Percentiles rank a stretch among this genome's conserved stretches.
Evolutionary conservation across 2,329 filamentous ascomycete genomes (phyloP).

Genomic region (Waltergamsia citrina): DNA sequence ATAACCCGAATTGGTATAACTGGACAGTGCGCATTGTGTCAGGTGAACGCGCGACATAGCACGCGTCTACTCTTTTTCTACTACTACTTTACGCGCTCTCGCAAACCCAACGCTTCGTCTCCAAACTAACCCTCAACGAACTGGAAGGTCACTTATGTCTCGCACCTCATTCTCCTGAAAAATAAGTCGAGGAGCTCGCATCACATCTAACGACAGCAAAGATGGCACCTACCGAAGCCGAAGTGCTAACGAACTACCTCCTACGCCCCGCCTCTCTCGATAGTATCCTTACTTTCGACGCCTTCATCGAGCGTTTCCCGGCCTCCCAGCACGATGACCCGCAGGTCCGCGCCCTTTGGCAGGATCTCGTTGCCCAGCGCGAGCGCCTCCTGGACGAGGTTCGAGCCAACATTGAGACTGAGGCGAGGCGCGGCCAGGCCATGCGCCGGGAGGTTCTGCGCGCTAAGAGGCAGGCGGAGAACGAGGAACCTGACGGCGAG

Average conservation of each 20-base stretch:
- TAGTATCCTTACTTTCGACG: slow-evolving; percentile 60
- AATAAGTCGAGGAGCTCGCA: too few species aligned
- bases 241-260: slow-evolving; percentile 70
- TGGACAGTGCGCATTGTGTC: too few species aligned
- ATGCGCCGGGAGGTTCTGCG: slow-evolving; percentile 49
- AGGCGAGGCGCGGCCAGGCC: slow-evolving; percentile 50
- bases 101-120: too few species aligned
- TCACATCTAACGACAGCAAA: slow-evolving; percentile 12
- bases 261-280: slow-evolving; percentile 67
- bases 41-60: too few species aligned
- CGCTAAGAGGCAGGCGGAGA: slow-evolving; percentile 41
- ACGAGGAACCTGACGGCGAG: slow-evolving; percentile 52
- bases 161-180: too few species aligned
- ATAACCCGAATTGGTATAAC: too few species aligned
- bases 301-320: slow-evolving; percentile 73
- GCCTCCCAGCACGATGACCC: slow-evolving; percentile 54
- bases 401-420: slow-evolving; percentile 52
- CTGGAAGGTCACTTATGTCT: too few species aligned
- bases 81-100: too few species aligned
- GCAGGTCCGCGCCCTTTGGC: slow-evolving; percentile 62
- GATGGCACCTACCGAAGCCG: slow-evolving; percentile 67
- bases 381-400: slow-evolving; percentile 60
- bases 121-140: too few species aligned
- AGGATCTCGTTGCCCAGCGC: slow-evolving; percentile 69
- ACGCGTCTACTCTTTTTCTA: too few species aligned